Base-by-base conservation (phyloP, 495 filamentous ascomycete species). In the Trichoderma asperelloides region DNA sequence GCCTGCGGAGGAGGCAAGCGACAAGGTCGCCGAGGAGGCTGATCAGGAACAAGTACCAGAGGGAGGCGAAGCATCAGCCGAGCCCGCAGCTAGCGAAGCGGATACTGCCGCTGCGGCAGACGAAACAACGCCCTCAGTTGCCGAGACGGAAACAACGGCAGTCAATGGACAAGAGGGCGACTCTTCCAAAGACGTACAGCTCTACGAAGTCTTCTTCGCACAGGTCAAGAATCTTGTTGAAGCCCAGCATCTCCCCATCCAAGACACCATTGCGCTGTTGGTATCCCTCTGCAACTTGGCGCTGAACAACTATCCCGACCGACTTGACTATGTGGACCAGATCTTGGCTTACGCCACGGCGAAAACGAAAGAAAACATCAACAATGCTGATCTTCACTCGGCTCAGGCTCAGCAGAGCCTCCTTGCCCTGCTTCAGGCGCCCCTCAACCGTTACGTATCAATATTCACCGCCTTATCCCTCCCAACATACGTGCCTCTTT, bases 161-260 rank as follows among this genome's bases (percentile, higher is more conserved):
- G 74, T 74, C 37, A 78, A 80, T 37, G 74, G 74, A 4, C 84
- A 84, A 67, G 86, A 86, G 30, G 78, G 87, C 69, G 88, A 84
- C 23, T 89, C 95, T 71, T 91, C 94, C 2, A 85, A 89, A 60
- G 88, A 93, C 75, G 86, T 96, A 64, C 94, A 89, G 76, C 85
- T 98, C 12, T 98, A 97, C 77, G 93, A 97, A 77, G 93, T 98
- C 57, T 98, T 98, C 79, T 96, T 97, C 74, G 91, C 96, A 62
- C 95, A 98, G 73, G 96, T 98, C 65, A 88, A 93, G 69, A 92
- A 92, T 72, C 82, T 98, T 57, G 93, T 98, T 69, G 91, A 91
- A 76, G 88, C 89, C 21, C 93, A 97, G 72, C 88, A 91, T 69
- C 81, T 98, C 66, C 89, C 92, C 4, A 96, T 98, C 65, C 92